Base-by-base conservation (phyloP, 2,329 filamentous ascomycete genomes). In the Pseudogymnoascus sp. region DNA sequence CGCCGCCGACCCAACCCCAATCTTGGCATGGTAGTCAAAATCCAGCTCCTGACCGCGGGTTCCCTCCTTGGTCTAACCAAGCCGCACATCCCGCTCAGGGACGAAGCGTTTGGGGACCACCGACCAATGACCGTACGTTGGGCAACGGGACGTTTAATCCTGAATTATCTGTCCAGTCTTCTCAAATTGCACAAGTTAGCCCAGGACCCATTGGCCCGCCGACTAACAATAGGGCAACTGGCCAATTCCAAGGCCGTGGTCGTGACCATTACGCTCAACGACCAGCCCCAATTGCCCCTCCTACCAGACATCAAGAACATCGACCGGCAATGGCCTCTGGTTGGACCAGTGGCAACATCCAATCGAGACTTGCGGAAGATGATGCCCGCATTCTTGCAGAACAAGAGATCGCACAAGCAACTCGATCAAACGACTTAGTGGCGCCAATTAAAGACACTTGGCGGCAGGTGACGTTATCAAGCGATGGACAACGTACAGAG, bases 61-160 rank as follows among this genome's bases (percentile, higher is more conserved):
- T 77, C 58, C 70, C 77, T 9, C 72, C 77, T 1, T 85, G 83
- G 82, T 74, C 74, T 26, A 67, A 66, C 33, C 61, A 66, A 34
- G 63, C 64, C 12, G 66, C 66, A 12, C 67, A 74, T 26, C 69
- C 70, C 18, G 69, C 73, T 35, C 79, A 78, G 55, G 71, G 69
- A 10, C 77, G 80, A 55, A 89, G 86, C 68, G 85, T 91, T 15
- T 92, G 88, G 88, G 88, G 84, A 15, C 83, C 86, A 41, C 85
- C 84, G n/a, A 82, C 83, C 59, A 85, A 82, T 66, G 84, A 89
- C 65, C 80, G 84, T 59, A 84, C 82, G 9, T 82, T 92, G 18
- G 88, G 88, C 3, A 92, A 92, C 70, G 88, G 88, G 41, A 90
- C 87, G 0, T 92, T 92, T 67, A 83, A 81, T 60, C 78, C 82